Conservation (phyloP, 1,284 basidiomycete species). For the Boletus sp. region DNA sequence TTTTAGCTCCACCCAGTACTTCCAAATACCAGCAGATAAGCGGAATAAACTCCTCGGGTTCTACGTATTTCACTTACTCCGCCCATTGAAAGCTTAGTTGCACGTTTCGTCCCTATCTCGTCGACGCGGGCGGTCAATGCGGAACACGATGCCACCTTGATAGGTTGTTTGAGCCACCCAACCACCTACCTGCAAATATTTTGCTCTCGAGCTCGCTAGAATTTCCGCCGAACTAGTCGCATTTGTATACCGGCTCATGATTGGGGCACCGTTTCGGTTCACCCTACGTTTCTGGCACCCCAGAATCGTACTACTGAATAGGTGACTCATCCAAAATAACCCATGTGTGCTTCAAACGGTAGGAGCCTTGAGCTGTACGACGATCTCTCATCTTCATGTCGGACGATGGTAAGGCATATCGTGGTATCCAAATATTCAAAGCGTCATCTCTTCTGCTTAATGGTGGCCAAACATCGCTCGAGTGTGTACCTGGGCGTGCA, state of each 20-base stretch:
- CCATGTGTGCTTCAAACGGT: neutral
- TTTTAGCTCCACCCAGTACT: too few species aligned
- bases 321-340: neutral
- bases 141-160: neutral
- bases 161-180: neutral
- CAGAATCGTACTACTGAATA: neutral
- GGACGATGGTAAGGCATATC: neutral
- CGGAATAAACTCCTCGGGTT: constrained; percentile 3
- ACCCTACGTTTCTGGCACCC: neutral
- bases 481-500: neutral
- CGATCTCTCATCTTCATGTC: neutral
- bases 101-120: neutral
- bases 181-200: neutral
- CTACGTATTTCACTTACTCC: neutral
- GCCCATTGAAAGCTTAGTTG: neutral
- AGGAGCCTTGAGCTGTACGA: neutral
- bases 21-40: neutral
- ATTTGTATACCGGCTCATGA: neutral
- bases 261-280: neutral
- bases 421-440: neutral
- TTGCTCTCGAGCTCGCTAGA: neutral
- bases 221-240: neutral
- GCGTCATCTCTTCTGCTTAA: neutral
- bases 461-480: neutral
- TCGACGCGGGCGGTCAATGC: neutral